phyloP scores from a whole-genome alignment of 495 filamentous ascomycete species.

The Elaphomyces granulatus region DNA sequence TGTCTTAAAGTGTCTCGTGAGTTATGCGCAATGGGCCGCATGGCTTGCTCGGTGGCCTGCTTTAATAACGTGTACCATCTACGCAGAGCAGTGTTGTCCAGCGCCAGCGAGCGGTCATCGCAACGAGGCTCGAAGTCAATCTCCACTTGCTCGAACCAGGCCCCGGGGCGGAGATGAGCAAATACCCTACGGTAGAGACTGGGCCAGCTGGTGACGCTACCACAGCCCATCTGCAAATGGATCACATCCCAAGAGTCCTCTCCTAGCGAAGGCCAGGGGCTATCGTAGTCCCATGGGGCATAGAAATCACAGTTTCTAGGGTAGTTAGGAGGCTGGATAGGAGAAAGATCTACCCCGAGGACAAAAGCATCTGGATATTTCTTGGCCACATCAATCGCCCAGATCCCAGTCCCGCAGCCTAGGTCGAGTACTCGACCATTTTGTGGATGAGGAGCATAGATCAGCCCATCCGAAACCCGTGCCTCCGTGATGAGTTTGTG shows the following conservation, averaged over 20 bases:
- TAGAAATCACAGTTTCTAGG: conserved; percentile 57
- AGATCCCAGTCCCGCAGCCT: conserved; percentile 83
- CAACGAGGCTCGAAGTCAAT: conserved; percentile 72
- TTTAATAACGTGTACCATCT: conserved; percentile 58
- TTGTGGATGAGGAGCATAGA: conserved; percentile 37
- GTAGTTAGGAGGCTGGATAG: conserved; percentile 65
- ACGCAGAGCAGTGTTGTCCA: conserved; percentile 33
- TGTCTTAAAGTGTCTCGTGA: conserved; percentile 42
- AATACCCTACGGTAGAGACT: conserved; percentile 57
- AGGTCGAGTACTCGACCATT: conserved; percentile 57
- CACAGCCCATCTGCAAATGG: conserved; percentile 67
- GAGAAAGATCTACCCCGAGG: conserved; percentile 60
- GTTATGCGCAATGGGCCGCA: conserved; percentile 54
- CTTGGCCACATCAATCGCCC: conserved; percentile 74
- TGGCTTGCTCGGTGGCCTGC: conserved; percentile 50
- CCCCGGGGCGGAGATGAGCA: conserved; percentile 70
- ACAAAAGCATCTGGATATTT: conserved; percentile 49
- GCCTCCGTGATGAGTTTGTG: conserved; percentile 61
- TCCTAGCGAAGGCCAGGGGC: conserved; percentile 54
- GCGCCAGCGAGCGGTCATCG: conserved; percentile 50
- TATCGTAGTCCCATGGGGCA: conserved; percentile 61
- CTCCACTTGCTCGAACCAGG: conserved; percentile 83
- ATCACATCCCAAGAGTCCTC: conserved; percentile 74
- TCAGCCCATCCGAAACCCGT: conserved; percentile 37
- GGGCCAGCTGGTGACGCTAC: conserved; percentile 67